Evolutionary conservation across 1,139 yeast genomes (phyloP), one percentile per base, ranked within the genome.

Genomic region (Debaryomyces coudertii): DNA sequence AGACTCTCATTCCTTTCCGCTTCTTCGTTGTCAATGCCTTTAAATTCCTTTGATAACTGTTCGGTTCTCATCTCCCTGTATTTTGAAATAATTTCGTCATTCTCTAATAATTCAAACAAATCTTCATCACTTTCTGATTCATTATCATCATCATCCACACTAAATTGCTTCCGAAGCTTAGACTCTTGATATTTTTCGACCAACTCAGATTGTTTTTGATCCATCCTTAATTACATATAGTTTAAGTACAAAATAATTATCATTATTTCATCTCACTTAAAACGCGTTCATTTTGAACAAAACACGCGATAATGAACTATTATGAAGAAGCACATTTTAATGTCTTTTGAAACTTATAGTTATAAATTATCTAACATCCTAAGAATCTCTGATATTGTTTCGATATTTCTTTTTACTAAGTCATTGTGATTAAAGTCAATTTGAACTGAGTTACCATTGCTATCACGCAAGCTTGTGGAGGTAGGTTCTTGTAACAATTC

Each of bases 11-110:
- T 55, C 1, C 57, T 41, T 7, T 52, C 52, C 6, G 57, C 56
- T 1, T 67, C 64, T 22, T 72, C 71, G 25, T 60, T 54, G 40
- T 73, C 66, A 64, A 79, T 56, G 47, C 61, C 54, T 57, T 68
- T 62, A 64, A 77, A 61, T 61, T 78, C 79, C 58, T 74, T 52
- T 49, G 70, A 50, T 62, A 79, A 57, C 61, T 82, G 73, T 44
- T 76, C 74, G 30, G 82, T 63, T 39, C 85, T 60, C 39, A 74
- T 71, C 49, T 79, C 85, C 47, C 83, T 66, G 51, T 76, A 76
- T 40, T 60, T 63, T 4, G 65, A 54, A 20, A 67, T 53, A 2
- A 54, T 52, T 3, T 56, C 60, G 34, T 68, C 68, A 36, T 66
- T 72, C 18, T 72, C 74, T 12, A 72, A 71, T 23, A 72, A 66